Base-by-base conservation (phyloP, 2,329 filamentous ascomycete genomes). In the Cercospora sp. region DNA sequence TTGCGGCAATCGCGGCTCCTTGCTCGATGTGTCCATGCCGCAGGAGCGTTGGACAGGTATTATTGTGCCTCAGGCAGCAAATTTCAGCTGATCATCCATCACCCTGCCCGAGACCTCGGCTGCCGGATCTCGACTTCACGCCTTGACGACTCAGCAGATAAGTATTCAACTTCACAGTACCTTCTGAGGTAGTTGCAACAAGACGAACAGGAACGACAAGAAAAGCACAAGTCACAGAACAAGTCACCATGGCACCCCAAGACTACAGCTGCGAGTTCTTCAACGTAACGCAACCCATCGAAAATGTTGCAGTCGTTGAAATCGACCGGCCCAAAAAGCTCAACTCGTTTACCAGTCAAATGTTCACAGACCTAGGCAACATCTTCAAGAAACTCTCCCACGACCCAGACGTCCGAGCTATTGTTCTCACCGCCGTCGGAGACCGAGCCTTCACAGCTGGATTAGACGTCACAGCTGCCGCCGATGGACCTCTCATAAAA, bases 291-390 rank as follows among this genome's bases (percentile, higher is more conserved):
- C 88, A 88, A 45, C 92, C 93, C 0, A 77, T 82, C 43, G 85
- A 90, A 76, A 88, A 89, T 82, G 89, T 97, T 57, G 91, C 90
- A 21, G 92, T 96, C 78, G 91, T 97, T 67, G 90, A 97, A 81
- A 95, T 97, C 81, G 94, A 97, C 82, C 88, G 93, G 0, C 88
- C 93, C 1, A 81, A 88, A 72, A 97, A 97, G 83, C 83, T 97
- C 79, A 98, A 98, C 79, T 88, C 62, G 70, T 97, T 97, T 79
- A 86, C 88, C 72, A 10, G 45, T n/a, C 34, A 73, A 65, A 94
- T 97, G 88, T 97, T 94, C 93, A 83, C 90, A 63, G 93, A 97
- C 82, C 85, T 97, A 70, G 87, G 89, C 62, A 76, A 80, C 9
- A 84, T 96, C 72, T 94, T 97, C 82, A 80, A 83, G 65, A 85